Evolutionary conservation across 1,139 yeast genomes (phyloP).

Genomic region (Pichia inconspicua): DNA sequence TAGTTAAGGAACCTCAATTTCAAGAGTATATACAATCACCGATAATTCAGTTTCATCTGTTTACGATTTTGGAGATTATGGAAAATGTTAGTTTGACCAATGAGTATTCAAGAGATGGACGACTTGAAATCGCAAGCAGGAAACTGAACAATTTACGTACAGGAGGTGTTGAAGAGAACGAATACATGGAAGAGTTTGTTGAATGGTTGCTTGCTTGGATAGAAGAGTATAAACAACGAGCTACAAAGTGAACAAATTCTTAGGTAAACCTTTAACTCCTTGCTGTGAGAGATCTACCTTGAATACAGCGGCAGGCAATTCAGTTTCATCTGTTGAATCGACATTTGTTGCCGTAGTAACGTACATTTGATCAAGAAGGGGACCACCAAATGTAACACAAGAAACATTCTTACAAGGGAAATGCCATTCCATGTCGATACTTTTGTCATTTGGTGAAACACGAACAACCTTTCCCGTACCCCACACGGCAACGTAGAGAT

Average conservation of each 20-base stretch:
- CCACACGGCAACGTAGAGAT: constrained; percentile 65
- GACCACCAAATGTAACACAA: constrained; percentile 70
- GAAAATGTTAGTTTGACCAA: constrained; percentile 40
- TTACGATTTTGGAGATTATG: constrained; percentile 39
- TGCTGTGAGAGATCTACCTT: constrained; percentile 28
- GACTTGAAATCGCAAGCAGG: constrained; percentile 50
- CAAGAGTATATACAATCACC: constrained; percentile 38
- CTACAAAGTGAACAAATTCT: constrained; percentile 24
- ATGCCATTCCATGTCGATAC: constrained; percentile 39
- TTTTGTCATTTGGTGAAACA: constrained; percentile 41
- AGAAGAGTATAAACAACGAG: constrained; percentile 2
- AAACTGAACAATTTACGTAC: constrained; percentile 51
- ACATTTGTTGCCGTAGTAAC: constrained; percentile 40
- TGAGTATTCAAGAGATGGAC: constrained; percentile 39
- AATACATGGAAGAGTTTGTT: constrained; percentile 57
- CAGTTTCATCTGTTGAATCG: constrained; percentile 31
- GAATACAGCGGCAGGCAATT: constrained; percentile 51
- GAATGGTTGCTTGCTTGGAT: constrained; percentile 14
- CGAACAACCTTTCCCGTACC: constrained; percentile 50
- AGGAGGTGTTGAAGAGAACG: constrained; percentile 61
- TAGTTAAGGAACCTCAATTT: constrained; percentile 35
- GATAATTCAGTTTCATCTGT: constrained; percentile 46
- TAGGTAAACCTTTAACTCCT: constrained; percentile 28
- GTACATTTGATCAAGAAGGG: constrained; percentile 46
- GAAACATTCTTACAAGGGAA: constrained; percentile 61